A percentile compares a stretch with the other conserved stretches of the same genome.
Conservation (phyloP, 768 basidiomycete species). For the Cystobasidium tubakii region DNA sequence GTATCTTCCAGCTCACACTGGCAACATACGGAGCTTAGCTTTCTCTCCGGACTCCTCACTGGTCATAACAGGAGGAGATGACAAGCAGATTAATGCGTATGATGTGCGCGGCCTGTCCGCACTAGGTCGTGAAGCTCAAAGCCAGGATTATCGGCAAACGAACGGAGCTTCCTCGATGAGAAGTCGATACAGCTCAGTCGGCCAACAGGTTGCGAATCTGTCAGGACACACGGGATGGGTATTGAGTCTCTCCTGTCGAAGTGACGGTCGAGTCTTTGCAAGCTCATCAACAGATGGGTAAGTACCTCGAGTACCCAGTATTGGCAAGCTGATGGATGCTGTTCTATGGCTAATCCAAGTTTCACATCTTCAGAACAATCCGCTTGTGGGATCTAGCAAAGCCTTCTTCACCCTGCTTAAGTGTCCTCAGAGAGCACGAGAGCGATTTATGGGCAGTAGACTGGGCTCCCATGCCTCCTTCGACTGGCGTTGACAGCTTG, state of each 20-base stretch:
- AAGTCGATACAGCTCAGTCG: conserved; percentile 20
- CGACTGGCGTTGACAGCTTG: conserved; percentile 9
- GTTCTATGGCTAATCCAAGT: no score
- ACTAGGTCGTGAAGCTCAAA: conserved; percentile 4
- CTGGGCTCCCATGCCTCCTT: conserved; percentile 31
- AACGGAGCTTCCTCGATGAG: conserved; percentile 6
- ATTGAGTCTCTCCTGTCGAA: background rate
- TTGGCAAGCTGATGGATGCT: no score
- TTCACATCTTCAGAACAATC: conserved; percentile 27
- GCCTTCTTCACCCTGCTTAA: conserved; percentile 5
- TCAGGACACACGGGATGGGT: conserved; percentile 32
- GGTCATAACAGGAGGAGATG: conserved; percentile 28
- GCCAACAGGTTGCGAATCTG: conserved; percentile 33
- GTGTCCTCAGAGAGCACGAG: conserved; percentile 32
- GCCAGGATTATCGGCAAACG: conserved; percentile 1
- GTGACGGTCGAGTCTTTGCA: conserved; percentile 27
- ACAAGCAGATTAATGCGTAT: conserved; percentile 35
- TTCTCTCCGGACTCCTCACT: conserved; percentile 25
- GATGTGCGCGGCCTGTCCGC: conserved; percentile 9
- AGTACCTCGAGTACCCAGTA: background rate
- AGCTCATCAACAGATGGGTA: conserved; percentile 35
- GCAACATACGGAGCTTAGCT: conserved; percentile 19
- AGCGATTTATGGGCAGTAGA: conserved; percentile 31
- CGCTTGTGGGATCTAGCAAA: conserved; percentile 19
- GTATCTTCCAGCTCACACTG: conserved; percentile 25